Conservation (phyloP, 345 rosid genomes). For the Citropsis articulata region DNA sequence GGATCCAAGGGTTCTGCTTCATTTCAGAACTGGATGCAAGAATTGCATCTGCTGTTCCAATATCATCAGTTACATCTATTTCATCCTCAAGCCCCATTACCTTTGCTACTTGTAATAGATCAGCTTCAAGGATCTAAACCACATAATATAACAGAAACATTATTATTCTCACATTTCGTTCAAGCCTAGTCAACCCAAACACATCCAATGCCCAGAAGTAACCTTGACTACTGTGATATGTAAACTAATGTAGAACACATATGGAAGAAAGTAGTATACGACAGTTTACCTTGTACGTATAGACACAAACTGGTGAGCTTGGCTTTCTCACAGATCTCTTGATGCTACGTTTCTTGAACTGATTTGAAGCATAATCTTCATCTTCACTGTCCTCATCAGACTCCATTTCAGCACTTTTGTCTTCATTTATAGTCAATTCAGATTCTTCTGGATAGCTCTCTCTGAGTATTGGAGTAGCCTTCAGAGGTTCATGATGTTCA, state of each 20-base stretch:
- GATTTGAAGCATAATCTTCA: constrained; percentile 34
- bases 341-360: constrained; percentile 28
- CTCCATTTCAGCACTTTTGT: constrained; percentile 32
- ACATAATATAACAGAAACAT: constrained; percentile 13
- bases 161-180: constrained; percentile 5
- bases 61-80: constrained; percentile 74
- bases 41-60: constrained; percentile 81
- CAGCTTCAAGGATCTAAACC: constrained; percentile 73
- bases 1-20: constrained; percentile 81
- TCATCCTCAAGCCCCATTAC: constrained; percentile 86
- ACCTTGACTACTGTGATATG: not conserved
- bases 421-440: constrained; percentile 30
- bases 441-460: constrained; percentile 39
- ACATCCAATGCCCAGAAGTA: not conserved
- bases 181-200: not conserved
- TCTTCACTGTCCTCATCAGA: constrained; percentile 51
- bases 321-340: constrained; percentile 36
- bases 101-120: constrained; percentile 79
- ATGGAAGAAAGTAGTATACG: not conserved
- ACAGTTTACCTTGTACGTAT: constrained; percentile 62
- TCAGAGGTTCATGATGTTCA: constrained; percentile 39
- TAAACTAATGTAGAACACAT: not conserved
- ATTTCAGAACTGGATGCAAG: constrained; percentile 72
- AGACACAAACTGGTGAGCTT: constrained; percentile 57
- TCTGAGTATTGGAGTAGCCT: constrained; percentile 31